Evolutionary conservation across 805 yeast species (phyloP), one percentile per base, ranked within the genome.

Genomic region (Candida corydali): DNA sequence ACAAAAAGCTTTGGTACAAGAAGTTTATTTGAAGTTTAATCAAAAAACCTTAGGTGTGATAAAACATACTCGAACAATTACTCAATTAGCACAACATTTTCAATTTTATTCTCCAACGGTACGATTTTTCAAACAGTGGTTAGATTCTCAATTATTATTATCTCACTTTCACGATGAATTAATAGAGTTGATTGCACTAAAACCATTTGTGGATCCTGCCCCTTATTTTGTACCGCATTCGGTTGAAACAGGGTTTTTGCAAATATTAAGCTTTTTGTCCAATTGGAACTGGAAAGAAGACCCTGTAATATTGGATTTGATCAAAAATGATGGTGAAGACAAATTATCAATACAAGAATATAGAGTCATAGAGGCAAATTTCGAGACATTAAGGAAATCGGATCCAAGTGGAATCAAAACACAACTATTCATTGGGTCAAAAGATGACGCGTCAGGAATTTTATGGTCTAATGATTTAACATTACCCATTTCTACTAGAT

Each of bases 221-320:
- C 95, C 97, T n/a, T 89, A 75, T 61, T 70, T 78, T 1, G 73
- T 78, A 2, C 98, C 98, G 3, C 76, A 82, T 18, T 80, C 91
- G 38, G 78, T 82, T 7, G 81, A 79, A 43, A 73, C 82, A 38
- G 98, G 96, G 5, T 87, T 93, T 54, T 63, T 86, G 40, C 80
- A 93, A 41, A 73, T 81, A 9, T 55, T 93, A 26, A 66, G 75
- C 32, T 85, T 82, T 50, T 57, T 93, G 30, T 73, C 95, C 17
- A 62, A 61, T 29, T 93, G 98, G 98, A 88, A 93, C 57, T 93
- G 98, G 98, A 82, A 77, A 49, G 94, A 85, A 44, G 87, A 82
- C 32, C 83, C 96, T 1, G 62, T 93, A 42, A 75, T 89, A 37
- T 61, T 93, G 42, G 97, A 93, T 51, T 62, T 86, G 46, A 78